Evolutionary conservation across 495 filamentous ascomycete species (phyloP), one percentile per base, ranked within the genome.

Genomic region (Extremus antarcticus): DNA sequence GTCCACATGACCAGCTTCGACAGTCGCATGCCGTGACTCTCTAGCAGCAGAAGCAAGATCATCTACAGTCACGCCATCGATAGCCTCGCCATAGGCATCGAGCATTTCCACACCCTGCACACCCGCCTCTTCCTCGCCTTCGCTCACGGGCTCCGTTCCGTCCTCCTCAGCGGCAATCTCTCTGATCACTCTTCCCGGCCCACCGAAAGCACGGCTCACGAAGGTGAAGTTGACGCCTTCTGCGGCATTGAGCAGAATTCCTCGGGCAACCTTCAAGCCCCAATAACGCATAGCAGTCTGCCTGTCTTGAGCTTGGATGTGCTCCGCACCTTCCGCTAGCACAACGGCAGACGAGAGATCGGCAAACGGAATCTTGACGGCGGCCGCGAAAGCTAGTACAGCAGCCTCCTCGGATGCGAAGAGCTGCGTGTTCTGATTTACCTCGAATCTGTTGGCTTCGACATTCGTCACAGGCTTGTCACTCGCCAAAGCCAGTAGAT

Each of bases 131-230:
- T 56, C 56, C 8, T 32, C 55, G 29, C 55, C 53, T 47, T 56
- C 47, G 38, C 39, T 63, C 51, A 57, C 25, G 32, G 32, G 17
- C 41, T 53, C 25, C 49, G 67, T 43, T 29, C 47, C 45, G 35
- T 38, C n/a, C 59, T 70, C 66, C 39, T 66, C 67, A 21, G 19
- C 62, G 46, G 43, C 38, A 46, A 66, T 54, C 19, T 46, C 58
- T 7, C 47, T 47, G 58, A 65, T 61, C 0, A 61, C 58, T 13
- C 69, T 69, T 3, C 75, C 75, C 8, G 78, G 63, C 2, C 80
- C 83, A 22, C 81, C 79, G 60, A 86, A 87, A 1, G 82, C 82
- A 15, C 71, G 71, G 61, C 85, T 81, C 47, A 81, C 76, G 57
- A 76, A 79, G 10, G 66, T 66, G 66, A 76, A 84, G 38, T 79